A percentile compares a stretch with the other conserved stretches of the same genome.
Conservation (phyloP, 352 stramenopile species). For the Globisporangium alternatum region DNA sequence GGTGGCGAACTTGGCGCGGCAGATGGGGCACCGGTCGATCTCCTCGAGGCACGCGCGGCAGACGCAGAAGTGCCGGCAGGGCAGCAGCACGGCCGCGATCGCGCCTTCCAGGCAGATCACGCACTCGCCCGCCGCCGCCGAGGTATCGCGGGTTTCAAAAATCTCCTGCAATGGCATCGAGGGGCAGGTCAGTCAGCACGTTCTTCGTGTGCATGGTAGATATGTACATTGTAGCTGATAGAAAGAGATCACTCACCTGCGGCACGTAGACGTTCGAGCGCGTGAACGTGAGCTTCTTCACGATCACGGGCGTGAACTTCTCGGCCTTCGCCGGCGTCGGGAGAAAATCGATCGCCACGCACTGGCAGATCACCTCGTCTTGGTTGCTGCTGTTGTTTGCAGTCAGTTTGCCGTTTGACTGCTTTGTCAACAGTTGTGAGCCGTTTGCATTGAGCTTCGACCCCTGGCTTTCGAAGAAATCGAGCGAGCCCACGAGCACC, state of each 20-base stretch:
- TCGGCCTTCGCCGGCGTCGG: constrained; percentile 37
- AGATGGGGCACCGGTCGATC: constrained; percentile 76
- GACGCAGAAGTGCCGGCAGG: constrained; percentile 67
- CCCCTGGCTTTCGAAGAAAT: constrained; percentile 7
- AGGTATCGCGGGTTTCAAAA: constrained; percentile 30
- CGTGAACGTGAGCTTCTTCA: constrained; percentile 53
- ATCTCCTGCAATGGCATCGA: constrained; percentile 41
- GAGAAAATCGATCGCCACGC: constrained; percentile 54
- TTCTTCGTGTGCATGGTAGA: neutral
- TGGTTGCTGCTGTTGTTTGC: neutral
- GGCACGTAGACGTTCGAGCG: constrained; percentile 29
- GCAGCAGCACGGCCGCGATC: constrained; percentile 43
- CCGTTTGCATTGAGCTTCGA: constrained; percentile 2
- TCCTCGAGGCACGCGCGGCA: constrained; percentile 59
- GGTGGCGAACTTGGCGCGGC: constrained; percentile 50
- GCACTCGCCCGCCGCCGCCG: constrained; percentile 37
- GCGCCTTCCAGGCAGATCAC: constrained; percentile 61
- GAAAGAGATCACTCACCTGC: constrained; percentile 26
- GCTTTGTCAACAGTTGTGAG: neutral
- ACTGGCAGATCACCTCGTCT: constrained; percentile 43
- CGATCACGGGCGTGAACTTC: constrained; percentile 29
- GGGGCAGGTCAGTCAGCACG: neutral
- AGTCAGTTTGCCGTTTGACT: constrained; percentile 1
- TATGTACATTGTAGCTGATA: neutral
- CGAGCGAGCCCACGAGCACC: constrained; percentile 23